Percentiles rank a stretch among this genome's conserved stretches.
Evolutionary conservation across 352 stramenopile genomes (phyloP).

Genomic region (Pythium diclinum): DNA sequence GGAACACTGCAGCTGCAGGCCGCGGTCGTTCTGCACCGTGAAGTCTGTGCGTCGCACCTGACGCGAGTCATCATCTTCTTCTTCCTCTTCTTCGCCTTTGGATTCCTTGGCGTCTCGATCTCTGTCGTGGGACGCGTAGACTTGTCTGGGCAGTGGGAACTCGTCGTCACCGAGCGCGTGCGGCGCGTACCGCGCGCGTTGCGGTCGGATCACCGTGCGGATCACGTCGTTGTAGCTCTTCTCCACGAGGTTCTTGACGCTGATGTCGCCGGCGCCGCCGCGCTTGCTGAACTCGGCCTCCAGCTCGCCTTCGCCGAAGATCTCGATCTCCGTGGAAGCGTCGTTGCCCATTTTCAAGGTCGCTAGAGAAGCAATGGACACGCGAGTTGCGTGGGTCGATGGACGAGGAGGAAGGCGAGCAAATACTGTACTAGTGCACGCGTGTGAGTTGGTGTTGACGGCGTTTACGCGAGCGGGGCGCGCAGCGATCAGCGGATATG

Average conservation of each 20-base stretch:
- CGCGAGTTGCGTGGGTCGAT: background rate
- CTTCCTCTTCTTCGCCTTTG: constrained; percentile 11
- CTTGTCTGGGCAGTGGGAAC: constrained; percentile 37
- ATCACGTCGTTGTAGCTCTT: constrained; percentile 79
- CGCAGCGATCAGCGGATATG: background rate
- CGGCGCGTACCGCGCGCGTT: constrained; percentile 51
- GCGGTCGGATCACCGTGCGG: constrained; percentile 66
- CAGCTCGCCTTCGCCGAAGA: constrained; percentile 79
- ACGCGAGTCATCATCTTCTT: constrained; percentile 10
- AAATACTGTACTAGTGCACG: no score
- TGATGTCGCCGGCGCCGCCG: constrained; percentile 61
- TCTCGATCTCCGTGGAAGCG: constrained; percentile 68
- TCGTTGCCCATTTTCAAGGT: constrained; percentile 59
- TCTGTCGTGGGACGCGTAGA: constrained; percentile 10
- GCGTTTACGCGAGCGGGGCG: background rate
- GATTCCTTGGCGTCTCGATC: constrained; percentile 18
- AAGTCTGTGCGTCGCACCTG: constrained; percentile 51
- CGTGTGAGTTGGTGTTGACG: background rate
- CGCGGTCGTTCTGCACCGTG: constrained; percentile 66
- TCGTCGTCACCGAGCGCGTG: constrained; percentile 44
- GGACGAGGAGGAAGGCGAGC: background rate
- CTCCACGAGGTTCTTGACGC: constrained; percentile 68
- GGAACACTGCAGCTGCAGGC: constrained; percentile 61
- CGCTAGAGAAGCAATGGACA: background rate
- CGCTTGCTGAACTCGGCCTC: constrained; percentile 66